Evolutionary conservation across 1,284 basidiomycete genomes (phyloP).

Genomic region (Pseudozyma flocculosa): DNA sequence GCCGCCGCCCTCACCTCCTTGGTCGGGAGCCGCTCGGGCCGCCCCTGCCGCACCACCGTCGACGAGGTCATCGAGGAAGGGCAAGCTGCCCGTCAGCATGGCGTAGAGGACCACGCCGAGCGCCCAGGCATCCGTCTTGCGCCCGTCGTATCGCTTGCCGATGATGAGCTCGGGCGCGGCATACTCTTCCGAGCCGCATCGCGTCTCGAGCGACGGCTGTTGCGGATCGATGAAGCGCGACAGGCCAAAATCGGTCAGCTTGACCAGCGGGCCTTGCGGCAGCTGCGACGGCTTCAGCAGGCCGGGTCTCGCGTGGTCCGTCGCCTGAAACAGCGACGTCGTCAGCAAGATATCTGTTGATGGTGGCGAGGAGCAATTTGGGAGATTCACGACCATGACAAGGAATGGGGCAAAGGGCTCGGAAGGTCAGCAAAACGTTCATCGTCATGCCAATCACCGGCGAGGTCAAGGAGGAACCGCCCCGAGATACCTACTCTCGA

Average conservation of each 20-base stretch:
- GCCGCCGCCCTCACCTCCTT: neutral
- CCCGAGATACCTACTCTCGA: conserved; percentile 73
- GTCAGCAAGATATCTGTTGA: conserved; percentile 44
- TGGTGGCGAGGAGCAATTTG: too few species aligned
- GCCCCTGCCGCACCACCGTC: too few species aligned
- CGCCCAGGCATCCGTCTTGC: conserved; percentile 86
- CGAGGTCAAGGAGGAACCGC: too few species aligned
- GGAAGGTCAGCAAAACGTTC: too few species aligned
- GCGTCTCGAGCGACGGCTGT: conserved; percentile 73
- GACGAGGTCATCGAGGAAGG: conserved; percentile 57
- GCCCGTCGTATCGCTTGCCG: conserved; percentile 75
- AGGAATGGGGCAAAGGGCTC: too few species aligned
- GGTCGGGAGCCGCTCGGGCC: too few species aligned
- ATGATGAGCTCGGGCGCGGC: conserved; percentile 87
- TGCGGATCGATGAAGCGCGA: conserved; percentile 77
- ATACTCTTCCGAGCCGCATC: conserved; percentile 88
- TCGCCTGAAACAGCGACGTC: conserved; percentile 27
- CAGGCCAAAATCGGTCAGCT: conserved; percentile 87
- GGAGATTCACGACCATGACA: too few species aligned
- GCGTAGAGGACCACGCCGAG: conserved; percentile 81
- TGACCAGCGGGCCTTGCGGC: conserved; percentile 69
- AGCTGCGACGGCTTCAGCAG: conserved; percentile 33
- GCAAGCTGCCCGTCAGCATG: conserved; percentile 66
- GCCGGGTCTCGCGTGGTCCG: neutral
- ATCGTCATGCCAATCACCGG: too few species aligned